Conservation (phyloP, 805 yeast genomes). For the Saccharomycopsis fermentans region DNA sequence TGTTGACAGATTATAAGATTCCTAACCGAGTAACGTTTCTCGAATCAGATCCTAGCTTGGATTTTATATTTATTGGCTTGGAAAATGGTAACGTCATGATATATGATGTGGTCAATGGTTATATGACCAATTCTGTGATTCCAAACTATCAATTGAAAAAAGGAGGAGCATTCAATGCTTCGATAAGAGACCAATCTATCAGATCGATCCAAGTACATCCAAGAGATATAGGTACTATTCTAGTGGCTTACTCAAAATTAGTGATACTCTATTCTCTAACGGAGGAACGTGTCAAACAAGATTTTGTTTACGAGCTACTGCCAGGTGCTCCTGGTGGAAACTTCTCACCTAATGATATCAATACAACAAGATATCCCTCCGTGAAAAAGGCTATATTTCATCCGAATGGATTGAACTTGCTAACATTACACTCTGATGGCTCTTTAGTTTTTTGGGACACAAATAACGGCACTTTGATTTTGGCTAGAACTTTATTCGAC, state of each 20-base stretch:
- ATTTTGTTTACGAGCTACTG: constrained; percentile 52
- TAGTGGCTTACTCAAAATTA: constrained; percentile 61
- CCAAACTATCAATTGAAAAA: constrained; percentile 56
- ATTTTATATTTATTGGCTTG: constrained; percentile 76
- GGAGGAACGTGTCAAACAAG: constrained; percentile 41
- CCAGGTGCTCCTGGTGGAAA: constrained; percentile 69
- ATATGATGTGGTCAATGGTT: constrained; percentile 75
- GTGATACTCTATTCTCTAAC: constrained; percentile 59
- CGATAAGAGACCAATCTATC: constrained; percentile 35
- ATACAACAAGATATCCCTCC: constrained; percentile 31
- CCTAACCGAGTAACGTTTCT: constrained; percentile 59
- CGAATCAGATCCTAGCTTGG: constrained; percentile 78
- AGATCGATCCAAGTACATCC: constrained; percentile 72
- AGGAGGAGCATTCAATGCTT: constrained; percentile 21
- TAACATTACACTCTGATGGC: constrained; percentile 74
- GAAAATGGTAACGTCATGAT: constrained; percentile 62
- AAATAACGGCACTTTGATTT: constrained; percentile 57
- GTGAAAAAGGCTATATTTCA: constrained; percentile 61
- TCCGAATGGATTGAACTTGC: constrained; percentile 82
- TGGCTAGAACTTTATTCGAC: constrained; percentile 65
- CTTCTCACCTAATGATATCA: constrained; percentile 21
- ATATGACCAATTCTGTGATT: constrained; percentile 52
- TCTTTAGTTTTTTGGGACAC: constrained; percentile 91
- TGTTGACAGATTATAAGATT: constrained; percentile 50
- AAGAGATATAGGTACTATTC: constrained; percentile 69